phyloP scores from a whole-genome alignment of 148 eudicot genomes.

The Rhododendron mucronatum region DNA sequence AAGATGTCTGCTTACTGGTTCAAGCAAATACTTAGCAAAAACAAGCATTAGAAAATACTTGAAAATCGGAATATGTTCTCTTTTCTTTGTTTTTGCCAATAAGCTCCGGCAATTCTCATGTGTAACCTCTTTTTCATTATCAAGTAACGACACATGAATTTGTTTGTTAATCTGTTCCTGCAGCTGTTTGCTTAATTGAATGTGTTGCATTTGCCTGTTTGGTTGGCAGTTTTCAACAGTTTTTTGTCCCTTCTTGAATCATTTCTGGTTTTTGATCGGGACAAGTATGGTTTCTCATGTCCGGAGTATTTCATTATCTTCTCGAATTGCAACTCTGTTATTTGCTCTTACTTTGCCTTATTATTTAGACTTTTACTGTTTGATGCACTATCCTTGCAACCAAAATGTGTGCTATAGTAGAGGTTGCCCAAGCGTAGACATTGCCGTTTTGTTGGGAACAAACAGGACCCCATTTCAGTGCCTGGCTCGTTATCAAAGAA shows the following conservation, averaged over 20 bases:
- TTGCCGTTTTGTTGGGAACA: conserved; percentile 54
- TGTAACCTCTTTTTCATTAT: not conserved
- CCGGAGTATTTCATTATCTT: not conserved
- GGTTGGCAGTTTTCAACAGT: not conserved
- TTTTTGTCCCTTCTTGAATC: not conserved
- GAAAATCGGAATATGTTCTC: not conserved
- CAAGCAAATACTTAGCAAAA: conserved; percentile 40
- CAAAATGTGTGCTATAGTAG: too few relatives aligned
- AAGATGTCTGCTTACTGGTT: conserved; percentile 92
- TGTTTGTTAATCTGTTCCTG: not conserved
- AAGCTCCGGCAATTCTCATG: not conserved
- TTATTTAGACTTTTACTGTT: too few relatives aligned
- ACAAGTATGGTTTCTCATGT: not conserved
- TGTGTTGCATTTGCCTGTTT: not conserved
- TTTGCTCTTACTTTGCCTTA: too few relatives aligned
- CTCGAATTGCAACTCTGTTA: too few relatives aligned
- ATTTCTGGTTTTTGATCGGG: not conserved
- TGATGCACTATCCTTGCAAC: too few relatives aligned
- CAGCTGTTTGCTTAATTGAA: not conserved
- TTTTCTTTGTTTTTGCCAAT: not conserved
- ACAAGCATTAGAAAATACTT: conserved; percentile 17
- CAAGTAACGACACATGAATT: not conserved
- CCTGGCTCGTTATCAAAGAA: conserved; percentile 78
- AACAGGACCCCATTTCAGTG: conserved; percentile 90
- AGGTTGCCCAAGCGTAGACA: not conserved